Evolutionary conservation across 1,284 basidiomycete genomes (phyloP).

Genomic region (Rhodofomes roseus): DNA sequence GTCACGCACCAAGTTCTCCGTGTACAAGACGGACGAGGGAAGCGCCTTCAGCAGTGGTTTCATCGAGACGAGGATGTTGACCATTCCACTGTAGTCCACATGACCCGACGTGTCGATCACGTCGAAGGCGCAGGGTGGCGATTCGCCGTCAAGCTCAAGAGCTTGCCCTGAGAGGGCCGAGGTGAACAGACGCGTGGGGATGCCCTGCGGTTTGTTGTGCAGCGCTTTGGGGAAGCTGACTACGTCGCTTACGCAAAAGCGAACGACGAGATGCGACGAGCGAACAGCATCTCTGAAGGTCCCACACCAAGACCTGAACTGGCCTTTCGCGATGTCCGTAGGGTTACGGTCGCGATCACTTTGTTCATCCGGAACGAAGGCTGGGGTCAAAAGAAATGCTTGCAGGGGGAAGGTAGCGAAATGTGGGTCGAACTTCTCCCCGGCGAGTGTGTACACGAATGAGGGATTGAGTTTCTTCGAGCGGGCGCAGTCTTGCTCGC

Average conservation of each 20-base stretch:
- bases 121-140: slow-evolving; percentile 32
- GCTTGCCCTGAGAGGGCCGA: not conserved
- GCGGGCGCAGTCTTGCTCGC: slow-evolving; percentile 18
- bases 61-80: slow-evolving; percentile 45
- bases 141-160: not conserved
- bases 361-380: slow-evolving; percentile 16
- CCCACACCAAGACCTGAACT: slow-evolving; percentile 36
- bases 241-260: slow-evolving; percentile 36
- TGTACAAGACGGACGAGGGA: slow-evolving; percentile 34
- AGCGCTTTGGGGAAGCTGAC: slow-evolving; percentile 31
- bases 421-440: slow-evolving; percentile 42
- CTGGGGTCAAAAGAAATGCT: slow-evolving; percentile 44
- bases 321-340: slow-evolving; percentile 22
- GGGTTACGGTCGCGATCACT: not conserved
- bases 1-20: slow-evolving; percentile 35
- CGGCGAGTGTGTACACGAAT: slow-evolving; percentile 39
- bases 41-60: slow-evolving; percentile 33
- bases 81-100: slow-evolving; percentile 43
- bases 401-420: slow-evolving; percentile 43
- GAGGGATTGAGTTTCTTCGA: slow-evolving; percentile 43
- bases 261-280: slow-evolving; percentile 20
- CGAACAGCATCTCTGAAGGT: slow-evolving; percentile 23
- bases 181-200: not conserved
- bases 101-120: slow-evolving; percentile 55
- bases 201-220: not conserved